Conservation (phyloP, 1,139 yeast species). For the Insectozyma bohioensis region DNA sequence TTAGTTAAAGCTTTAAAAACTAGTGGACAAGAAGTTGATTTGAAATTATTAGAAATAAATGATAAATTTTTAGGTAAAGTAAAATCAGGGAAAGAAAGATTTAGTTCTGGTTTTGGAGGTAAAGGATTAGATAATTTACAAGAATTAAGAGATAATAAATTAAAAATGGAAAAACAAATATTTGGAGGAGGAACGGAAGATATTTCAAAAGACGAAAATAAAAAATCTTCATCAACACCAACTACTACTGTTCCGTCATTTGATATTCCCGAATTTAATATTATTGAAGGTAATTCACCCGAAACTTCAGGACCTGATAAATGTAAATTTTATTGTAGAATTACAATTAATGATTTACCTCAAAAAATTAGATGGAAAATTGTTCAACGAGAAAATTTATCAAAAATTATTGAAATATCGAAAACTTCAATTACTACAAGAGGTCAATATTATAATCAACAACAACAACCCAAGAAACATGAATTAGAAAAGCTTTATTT, state of each 20-base stretch:
- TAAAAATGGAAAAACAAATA: constrained; percentile 48
- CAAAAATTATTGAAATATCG: constrained; percentile 68
- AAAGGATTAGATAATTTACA: constrained; percentile 85
- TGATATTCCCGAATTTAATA: constrained; percentile 44
- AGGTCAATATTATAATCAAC: constrained; percentile 73
- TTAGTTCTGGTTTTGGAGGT: constrained; percentile 86
- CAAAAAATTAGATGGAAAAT: constrained; percentile 83
- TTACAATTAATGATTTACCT: constrained; percentile 84
- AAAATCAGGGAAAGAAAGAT: constrained; percentile 67
- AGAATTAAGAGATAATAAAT: constrained; percentile 58
- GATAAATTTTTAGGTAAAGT: constrained; percentile 59
- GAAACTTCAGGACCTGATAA: constrained; percentile 66
- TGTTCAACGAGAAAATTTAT: constrained; percentile 64
- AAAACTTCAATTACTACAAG: constrained; percentile 79
- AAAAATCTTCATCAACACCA: not conserved
- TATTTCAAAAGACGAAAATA: constrained; percentile 5
- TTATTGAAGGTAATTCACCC: constrained; percentile 54
- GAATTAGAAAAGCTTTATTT: constrained; percentile 68
- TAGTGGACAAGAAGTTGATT: constrained; percentile 54
- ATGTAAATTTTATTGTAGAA: constrained; percentile 65
- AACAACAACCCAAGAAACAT: constrained; percentile 26
- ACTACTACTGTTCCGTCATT: not conserved
- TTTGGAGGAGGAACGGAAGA: constrained; percentile 26
- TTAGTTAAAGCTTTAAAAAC: constrained; percentile 66
- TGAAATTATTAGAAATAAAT: constrained; percentile 53